phyloP scores from a whole-genome alignment of 805 yeast species.

The Alloascoidea hylecoeti region DNA sequence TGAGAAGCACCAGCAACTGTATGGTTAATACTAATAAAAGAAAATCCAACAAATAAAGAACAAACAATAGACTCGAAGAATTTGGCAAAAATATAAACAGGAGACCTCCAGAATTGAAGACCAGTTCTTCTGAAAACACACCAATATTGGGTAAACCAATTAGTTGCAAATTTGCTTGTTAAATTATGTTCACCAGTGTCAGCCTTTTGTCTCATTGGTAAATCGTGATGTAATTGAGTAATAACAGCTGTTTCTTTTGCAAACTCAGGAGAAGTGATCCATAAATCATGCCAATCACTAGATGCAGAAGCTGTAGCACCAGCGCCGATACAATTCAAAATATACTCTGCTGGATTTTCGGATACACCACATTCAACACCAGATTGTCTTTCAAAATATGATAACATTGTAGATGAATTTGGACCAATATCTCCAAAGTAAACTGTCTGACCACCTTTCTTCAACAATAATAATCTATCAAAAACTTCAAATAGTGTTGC shows the following conservation, averaged over 20 bases:
- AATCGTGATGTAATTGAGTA: constrained; percentile 17
- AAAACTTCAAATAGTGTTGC: constrained; percentile 55
- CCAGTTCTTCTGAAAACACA: constrained; percentile 27
- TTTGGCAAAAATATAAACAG: constrained; percentile 44
- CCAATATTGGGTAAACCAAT: constrained; percentile 29
- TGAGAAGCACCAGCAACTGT: constrained; percentile 30
- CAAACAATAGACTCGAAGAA: constrained; percentile 34
- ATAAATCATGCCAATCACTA: constrained; percentile 50
- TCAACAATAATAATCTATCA: constrained; percentile 51
- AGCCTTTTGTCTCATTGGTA: constrained; percentile 22
- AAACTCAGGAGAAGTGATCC: constrained; percentile 36
- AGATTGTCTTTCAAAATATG: constrained; percentile 60
- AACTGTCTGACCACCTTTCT: constrained; percentile 68
- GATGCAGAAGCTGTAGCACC: constrained; percentile 55
- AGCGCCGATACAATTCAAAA: constrained; percentile 64
- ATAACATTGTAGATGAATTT: constrained; percentile 39
- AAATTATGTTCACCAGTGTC: constrained; percentile 20
- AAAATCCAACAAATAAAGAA: constrained; percentile 51
- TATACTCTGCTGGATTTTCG: constrained; percentile 70
- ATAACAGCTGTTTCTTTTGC: constrained; percentile 18
- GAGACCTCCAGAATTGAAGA: constrained; percentile 42
- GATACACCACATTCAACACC: constrained; percentile 46
- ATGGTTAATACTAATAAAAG: constrained; percentile 36
- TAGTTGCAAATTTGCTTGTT: constrained; percentile 26
- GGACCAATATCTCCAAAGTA: constrained; percentile 74